Percentiles rank a stretch among this genome's conserved stretches.
Evolutionary conservation across 2,329 filamentous ascomycete genomes (phyloP).

Genomic region (Fusarium piperis): DNA sequence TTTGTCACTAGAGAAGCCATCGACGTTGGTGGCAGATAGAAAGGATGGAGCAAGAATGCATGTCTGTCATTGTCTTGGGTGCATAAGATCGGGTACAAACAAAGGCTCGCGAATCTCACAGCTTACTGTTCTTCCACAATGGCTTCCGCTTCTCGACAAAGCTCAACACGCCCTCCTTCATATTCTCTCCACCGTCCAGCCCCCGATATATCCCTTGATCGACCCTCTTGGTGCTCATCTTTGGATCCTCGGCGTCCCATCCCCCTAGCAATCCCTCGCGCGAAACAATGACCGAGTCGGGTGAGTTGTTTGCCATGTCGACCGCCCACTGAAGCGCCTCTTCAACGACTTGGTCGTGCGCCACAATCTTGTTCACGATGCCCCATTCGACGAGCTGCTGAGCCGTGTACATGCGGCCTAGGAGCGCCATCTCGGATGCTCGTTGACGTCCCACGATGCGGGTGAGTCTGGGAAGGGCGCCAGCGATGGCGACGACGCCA

Average conservation of each 20-base stretch:
- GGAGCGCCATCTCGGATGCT: constrained; percentile 76
- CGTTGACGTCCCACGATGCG: constrained; percentile 72
- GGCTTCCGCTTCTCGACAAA: constrained; percentile 81
- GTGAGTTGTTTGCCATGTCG: constrained; percentile 72
- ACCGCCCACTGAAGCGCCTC: constrained; percentile 70
- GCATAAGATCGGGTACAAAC: not conserved
- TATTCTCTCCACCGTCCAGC: constrained; percentile 75
- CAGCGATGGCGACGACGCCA: constrained; percentile 75
- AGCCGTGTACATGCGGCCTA: constrained; percentile 68
- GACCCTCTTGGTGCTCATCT: constrained; percentile 67
- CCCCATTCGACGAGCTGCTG: constrained; percentile 72
- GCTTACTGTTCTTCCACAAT: constrained; percentile 71
- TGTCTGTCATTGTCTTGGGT: not conserved
- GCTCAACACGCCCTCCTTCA: constrained; percentile 76
- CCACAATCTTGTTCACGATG: constrained; percentile 70
- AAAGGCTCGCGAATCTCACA: constrained; percentile 50
- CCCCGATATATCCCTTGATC: constrained; percentile 66
- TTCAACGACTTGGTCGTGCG: constrained; percentile 56
- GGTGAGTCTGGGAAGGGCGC: constrained; percentile 72
- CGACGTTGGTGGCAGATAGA: constrained; percentile 23
- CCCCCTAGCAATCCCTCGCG: constrained; percentile 76
- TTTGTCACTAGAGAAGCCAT: constrained; percentile 13
- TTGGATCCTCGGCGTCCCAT: constrained; percentile 75
- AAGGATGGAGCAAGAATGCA: not conserved
- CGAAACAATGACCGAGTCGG: constrained; percentile 79